A percentile compares a stretch with the other conserved stretches of the same genome.
Evolutionary conservation across 192 early-diverging fungal genomes (phyloP).

Genomic region (Spinellus fusiger): DNA sequence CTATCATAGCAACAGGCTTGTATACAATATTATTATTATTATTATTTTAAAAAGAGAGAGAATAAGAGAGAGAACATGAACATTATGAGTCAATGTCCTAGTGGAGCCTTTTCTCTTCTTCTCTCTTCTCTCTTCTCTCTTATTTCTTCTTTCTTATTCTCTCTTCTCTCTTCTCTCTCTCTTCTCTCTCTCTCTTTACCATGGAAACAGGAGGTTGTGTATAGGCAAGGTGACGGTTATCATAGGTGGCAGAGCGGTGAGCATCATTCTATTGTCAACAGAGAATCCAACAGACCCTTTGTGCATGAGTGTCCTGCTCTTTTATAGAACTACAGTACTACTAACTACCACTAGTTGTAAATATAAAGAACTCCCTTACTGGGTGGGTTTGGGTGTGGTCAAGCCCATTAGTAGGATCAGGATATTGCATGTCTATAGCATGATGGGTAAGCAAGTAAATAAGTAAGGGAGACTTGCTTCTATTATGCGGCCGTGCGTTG

Average conservation of each 20-base stretch:
- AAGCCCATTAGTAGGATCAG: neutral
- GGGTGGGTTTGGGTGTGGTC: neutral
- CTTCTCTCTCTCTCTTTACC: neutral
- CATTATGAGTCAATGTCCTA: neutral
- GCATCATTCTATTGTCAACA: conserved; percentile 7
- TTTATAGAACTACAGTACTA: too few relatives aligned
- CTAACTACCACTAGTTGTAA: too few relatives aligned
- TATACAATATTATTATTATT: neutral
- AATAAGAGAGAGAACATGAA: neutral
- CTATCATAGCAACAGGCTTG: conserved; percentile 1
- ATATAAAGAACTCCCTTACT: neutral
- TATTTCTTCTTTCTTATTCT: neutral
- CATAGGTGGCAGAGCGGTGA: conserved; percentile 5
- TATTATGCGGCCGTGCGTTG: conserved; percentile 1
- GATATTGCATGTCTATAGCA: neutral
- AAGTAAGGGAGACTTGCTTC: neutral
- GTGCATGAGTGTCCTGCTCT: too few relatives aligned
- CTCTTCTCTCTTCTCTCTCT: neutral
- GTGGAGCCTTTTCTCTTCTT: neutral
- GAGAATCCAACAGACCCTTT: too few relatives aligned
- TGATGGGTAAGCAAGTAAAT: neutral
- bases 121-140: neutral
- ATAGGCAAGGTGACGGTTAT: conserved; percentile 5
- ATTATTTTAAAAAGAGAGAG: neutral
- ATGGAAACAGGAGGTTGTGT: conserved; percentile 10